Conservation (phyloP, 768 basidiomycete species). For the Lentinula raphanica region DNA sequence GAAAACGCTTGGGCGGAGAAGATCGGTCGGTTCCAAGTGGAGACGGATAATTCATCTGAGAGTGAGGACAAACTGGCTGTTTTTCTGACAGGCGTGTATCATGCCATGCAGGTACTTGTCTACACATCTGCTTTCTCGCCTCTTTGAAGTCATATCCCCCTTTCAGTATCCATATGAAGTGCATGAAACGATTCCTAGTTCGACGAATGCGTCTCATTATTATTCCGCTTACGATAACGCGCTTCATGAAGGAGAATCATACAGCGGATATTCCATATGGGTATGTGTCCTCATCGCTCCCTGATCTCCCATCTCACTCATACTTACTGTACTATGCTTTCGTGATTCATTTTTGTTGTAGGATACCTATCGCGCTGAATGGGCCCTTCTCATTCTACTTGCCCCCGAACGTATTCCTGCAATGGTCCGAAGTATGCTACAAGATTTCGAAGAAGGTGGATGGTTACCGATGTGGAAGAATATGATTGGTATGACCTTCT, state of each 20-base stretch:
- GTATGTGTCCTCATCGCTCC: conserved; percentile 28
- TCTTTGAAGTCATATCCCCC: not conserved
- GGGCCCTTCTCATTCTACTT: conserved; percentile 74
- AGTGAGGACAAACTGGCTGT: conserved; percentile 39
- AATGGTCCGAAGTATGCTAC: conserved; percentile 77
- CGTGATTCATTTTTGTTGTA: conserved; percentile 17
- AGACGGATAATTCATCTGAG: conserved; percentile 30
- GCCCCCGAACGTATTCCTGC: conserved; percentile 72
- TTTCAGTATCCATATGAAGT: conserved; percentile 73
- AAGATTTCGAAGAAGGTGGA: conserved; percentile 73
- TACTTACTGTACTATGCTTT: too few relatives aligned
- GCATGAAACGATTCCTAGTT: conserved; percentile 34
- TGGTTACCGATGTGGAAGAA: conserved; percentile 94
- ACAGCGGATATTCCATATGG: conserved; percentile 81
- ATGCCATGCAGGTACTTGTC: conserved; percentile 47
- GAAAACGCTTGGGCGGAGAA: conserved; percentile 55
- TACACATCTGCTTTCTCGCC: not conserved
- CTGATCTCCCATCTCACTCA: not conserved
- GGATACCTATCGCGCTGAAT: conserved; percentile 77
- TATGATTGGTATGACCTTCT: conserved; percentile 45
- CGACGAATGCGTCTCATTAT: conserved; percentile 28
- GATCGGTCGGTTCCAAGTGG: conserved; percentile 43
- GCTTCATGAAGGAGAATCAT: conserved; percentile 62
- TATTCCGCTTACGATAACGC: conserved; percentile 74
- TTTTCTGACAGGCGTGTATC: conserved; percentile 62